Evolutionary conservation across 2,329 filamentous ascomycete species (phyloP).

Genomic region (Penicillium sp.): DNA sequence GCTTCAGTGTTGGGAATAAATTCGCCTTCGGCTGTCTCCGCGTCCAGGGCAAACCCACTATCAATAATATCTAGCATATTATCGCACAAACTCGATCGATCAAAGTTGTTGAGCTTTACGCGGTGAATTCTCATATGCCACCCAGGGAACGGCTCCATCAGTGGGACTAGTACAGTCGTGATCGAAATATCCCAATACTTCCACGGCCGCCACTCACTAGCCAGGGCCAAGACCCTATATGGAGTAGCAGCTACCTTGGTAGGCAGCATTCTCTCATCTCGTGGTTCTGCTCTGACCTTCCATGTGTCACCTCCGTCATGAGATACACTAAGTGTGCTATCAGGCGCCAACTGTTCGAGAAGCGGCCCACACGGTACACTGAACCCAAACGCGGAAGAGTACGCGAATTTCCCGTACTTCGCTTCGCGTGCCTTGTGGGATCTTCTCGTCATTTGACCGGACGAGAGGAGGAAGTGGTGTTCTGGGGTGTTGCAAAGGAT

Average conservation of each 20-base stretch:
- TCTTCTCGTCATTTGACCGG: conserved; percentile 46
- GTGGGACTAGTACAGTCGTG: conserved; percentile 21
- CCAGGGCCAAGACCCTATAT: background rate
- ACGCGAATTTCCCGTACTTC: conserved; percentile 56
- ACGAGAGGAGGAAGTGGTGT: conserved; percentile 52
- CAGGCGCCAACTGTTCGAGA: conserved; percentile 47
- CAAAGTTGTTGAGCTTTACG: background rate
- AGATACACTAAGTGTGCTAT: conserved; percentile 45
- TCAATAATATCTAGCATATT: conserved; percentile 8
- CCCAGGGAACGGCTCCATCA: conserved; percentile 20
- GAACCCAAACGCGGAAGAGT: conserved; percentile 56
- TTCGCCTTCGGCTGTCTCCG: background rate
- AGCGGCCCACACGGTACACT: conserved; percentile 46
- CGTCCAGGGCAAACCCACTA: conserved; percentile 13
- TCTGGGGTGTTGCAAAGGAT: conserved; percentile 48
- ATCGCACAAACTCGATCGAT: background rate
- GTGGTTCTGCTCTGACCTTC: conserved; percentile 43
- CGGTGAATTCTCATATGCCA: conserved; percentile 29
- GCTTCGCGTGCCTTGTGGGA: conserved; percentile 49
- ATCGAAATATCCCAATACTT: conserved; percentile 19
- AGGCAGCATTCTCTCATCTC: conserved; percentile 1
- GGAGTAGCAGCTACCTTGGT: background rate
- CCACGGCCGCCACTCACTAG: conserved; percentile 26
- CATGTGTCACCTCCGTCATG: conserved; percentile 46
- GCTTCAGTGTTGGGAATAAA: background rate